Conservation (phyloP, 164 flowering plant species). For the Taxillus chinensis region DNA sequence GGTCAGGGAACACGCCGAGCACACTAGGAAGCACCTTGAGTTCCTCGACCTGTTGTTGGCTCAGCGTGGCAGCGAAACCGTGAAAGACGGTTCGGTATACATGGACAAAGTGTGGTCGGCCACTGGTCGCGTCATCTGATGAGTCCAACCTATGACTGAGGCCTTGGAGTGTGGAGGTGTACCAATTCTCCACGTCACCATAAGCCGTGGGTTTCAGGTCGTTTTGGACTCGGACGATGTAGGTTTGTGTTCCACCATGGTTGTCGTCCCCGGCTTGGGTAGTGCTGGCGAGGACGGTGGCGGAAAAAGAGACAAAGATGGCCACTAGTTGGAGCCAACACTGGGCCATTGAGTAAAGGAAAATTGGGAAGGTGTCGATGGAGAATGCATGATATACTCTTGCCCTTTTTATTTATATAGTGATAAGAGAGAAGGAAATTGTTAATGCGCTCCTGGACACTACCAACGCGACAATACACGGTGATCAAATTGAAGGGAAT, state of each 20-base stretch:
- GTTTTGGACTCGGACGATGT: conserved; percentile 32
- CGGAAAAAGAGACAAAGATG: not conserved
- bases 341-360: too few species aligned
- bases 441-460: too few species aligned
- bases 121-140: not conserved
- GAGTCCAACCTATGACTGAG: not conserved
- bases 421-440: too few species aligned
- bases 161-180: conserved; percentile 27
- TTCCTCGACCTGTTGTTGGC: conserved; percentile 18
- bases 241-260: conserved; percentile 12
- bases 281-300: conserved; percentile 2
- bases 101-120: conserved; percentile 17
- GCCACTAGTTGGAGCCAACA: not conserved
- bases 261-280: not conserved
- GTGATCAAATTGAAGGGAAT: too few species aligned
- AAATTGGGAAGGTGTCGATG: too few species aligned
- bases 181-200: conserved; percentile 38
- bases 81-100: conserved; percentile 41
- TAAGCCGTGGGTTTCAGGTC: conserved; percentile 34
- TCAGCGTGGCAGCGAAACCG: conserved; percentile 40
- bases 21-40: conserved; percentile 18
- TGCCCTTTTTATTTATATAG: too few species aligned
- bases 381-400: too few species aligned
- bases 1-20: conserved; percentile 27
- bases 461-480: too few species aligned